A percentile compares a stretch with the other conserved stretches of the same genome.
These are phyloP conservation scores for Trichoderma parareesei DNA, from an alignment of 495 filamentous ascomycete species.

Conservation along the genomic window DNA sequence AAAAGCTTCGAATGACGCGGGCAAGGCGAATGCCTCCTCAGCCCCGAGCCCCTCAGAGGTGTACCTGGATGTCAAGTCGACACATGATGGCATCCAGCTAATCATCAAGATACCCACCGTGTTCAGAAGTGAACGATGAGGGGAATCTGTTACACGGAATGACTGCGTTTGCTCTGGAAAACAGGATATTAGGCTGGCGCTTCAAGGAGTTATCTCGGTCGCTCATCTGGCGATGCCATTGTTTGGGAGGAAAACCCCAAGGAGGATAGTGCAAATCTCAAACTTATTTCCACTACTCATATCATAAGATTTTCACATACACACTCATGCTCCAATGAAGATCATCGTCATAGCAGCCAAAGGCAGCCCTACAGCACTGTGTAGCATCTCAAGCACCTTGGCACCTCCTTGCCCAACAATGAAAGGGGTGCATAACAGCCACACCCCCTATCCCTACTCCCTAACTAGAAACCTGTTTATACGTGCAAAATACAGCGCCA, in stretches of 20 bases:
- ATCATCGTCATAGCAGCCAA: neutral
- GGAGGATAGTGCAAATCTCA: neutral
- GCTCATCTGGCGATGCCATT: neutral
- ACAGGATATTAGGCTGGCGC: neutral
- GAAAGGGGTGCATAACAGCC: neutral
- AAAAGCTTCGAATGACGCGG: neutral
- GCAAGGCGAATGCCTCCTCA: neutral
- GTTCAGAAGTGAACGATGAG: slow-evolving; percentile 18
- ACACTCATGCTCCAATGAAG: neutral
- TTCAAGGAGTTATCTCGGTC: neutral
- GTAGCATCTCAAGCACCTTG: too few species aligned
- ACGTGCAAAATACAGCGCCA: neutral
- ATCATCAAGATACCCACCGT: slow-evolving; percentile 44
- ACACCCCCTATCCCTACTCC: slow-evolving; percentile 1
- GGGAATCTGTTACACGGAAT: neutral
- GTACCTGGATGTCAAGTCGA: slow-evolving; percentile 45
- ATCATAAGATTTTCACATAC: neutral
- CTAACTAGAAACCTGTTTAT: slow-evolving; percentile 2
- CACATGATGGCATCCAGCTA: slow-evolving; percentile 42
- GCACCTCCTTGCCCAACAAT: neutral
- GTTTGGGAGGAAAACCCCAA: neutral
- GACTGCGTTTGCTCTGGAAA: neutral
- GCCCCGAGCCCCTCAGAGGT: slow-evolving; percentile 39
- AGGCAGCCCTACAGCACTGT: neutral
- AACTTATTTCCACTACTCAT: neutral